A percentile compares a stretch with the other conserved stretches of the same genome.
Evolutionary conservation across 352 stramenopile genomes (phyloP).

Genomic region (Plasmopara viticola): DNA sequence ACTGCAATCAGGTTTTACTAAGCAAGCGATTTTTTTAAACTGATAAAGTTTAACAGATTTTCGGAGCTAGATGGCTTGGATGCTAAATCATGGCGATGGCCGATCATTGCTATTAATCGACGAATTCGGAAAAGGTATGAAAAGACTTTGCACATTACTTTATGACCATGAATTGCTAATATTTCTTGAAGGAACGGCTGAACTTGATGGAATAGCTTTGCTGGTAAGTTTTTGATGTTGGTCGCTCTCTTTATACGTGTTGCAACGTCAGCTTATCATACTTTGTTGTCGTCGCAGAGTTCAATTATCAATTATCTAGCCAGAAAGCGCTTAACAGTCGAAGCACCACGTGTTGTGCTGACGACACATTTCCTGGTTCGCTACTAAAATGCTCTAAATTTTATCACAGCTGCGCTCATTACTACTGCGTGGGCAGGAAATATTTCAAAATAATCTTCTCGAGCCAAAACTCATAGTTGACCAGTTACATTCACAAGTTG

Average conservation of each 20-base stretch:
- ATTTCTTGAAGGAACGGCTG: constrained; percentile 46
- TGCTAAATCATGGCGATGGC: constrained; percentile 65
- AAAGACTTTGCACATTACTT: not conserved
- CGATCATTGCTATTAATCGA: constrained; percentile 76
- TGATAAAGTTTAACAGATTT: constrained; percentile 3
- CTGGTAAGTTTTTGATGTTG: constrained; percentile 31
- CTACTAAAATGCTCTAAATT: not conserved
- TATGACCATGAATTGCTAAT: constrained; percentile 1
- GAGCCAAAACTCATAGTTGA: constrained; percentile 16
- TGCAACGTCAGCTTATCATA: constrained; percentile 3
- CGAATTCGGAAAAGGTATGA: constrained; percentile 81
- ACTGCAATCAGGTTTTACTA: constrained; percentile 73
- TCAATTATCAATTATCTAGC: constrained; percentile 54
- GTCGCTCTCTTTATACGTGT: not conserved
- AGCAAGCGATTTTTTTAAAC: not conserved
- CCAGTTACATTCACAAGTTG: constrained; percentile 4
- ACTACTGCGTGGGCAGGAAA: constrained; percentile 32
- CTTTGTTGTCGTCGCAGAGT: constrained; percentile 9
- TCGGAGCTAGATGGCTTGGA: constrained; percentile 58
- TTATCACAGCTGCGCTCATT: constrained; percentile 2
- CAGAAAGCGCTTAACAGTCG: constrained; percentile 15
- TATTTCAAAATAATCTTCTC: constrained; percentile 46
- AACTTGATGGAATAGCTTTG: constrained; percentile 67
- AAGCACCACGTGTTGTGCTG: constrained; percentile 55
- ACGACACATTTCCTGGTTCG: constrained; percentile 78